Conservation (phyloP, 305 asterid genomes). For the Fraxinus velutina region DNA sequence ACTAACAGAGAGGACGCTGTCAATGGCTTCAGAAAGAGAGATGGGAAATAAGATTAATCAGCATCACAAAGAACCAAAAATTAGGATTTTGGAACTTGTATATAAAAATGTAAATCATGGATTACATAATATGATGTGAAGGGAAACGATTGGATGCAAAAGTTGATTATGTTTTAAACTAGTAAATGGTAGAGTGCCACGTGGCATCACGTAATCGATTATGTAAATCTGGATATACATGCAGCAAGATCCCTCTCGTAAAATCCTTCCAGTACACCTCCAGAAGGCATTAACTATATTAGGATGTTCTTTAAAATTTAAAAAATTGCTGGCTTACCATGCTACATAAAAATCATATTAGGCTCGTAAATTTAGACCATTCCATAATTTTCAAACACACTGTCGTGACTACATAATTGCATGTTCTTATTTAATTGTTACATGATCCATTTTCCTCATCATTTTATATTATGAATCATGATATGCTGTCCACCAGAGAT, state of each 20-base stretch:
- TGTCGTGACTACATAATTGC: not conserved
- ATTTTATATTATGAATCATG: constrained; percentile 1
- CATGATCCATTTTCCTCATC: not conserved
- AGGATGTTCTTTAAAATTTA: not conserved
- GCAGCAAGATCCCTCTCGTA: too few relatives aligned
- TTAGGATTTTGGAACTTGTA: too few relatives aligned
- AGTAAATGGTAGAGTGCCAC: too few relatives aligned
- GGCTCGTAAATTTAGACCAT: not conserved
- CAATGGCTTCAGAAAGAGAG: constrained; percentile 50
- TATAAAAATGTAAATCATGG: too few relatives aligned
- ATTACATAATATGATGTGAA: too few relatives aligned
- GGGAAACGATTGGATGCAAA: too few relatives aligned
- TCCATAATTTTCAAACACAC: not conserved
- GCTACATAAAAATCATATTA: not conserved
- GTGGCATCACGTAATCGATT: too few relatives aligned
- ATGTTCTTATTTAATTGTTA: constrained; percentile 6
- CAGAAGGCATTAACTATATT: not conserved
- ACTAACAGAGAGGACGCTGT: constrained; percentile 64
- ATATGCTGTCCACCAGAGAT: constrained; percentile 50
- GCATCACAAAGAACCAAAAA: constrained; percentile 18
- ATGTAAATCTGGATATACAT: too few relatives aligned
- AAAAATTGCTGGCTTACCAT: not conserved
- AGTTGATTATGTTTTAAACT: too few relatives aligned
- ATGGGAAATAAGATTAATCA: constrained; percentile 35
- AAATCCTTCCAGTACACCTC: constrained; percentile 6